A percentile compares a stretch with the other conserved stretches of the same genome.
Evolutionary conservation across 805 yeast species (phyloP).

Genomic region (Teunomyces stri): DNA sequence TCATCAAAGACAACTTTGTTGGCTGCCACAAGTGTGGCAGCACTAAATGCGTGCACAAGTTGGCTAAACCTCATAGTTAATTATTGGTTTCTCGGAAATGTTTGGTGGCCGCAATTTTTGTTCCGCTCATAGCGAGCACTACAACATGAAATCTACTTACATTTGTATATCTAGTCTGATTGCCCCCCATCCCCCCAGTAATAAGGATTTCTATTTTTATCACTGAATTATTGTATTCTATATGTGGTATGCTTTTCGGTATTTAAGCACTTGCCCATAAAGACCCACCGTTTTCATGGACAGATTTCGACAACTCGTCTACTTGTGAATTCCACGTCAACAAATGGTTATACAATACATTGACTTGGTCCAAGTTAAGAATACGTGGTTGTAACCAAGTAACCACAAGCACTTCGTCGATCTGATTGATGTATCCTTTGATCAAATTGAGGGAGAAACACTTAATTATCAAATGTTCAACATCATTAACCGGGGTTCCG

Average conservation of each 20-base stretch:
- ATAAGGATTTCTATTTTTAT: neutral
- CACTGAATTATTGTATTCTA: neutral
- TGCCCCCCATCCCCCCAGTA: too few relatives aligned
- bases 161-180: too few relatives aligned
- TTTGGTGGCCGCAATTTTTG: neutral
- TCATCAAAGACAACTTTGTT: conserved; percentile 50
- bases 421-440: conserved; percentile 90
- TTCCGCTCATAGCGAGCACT: neutral
- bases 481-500: conserved; percentile 66
- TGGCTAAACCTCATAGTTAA: neutral
- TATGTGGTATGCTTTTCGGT: neutral
- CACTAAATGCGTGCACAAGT: neutral
- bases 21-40: conserved; percentile 21
- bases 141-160: neutral
- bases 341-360: conserved; percentile 69
- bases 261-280: conserved; percentile 35
- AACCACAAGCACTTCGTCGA: conserved; percentile 70
- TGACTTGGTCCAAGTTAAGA: conserved; percentile 78
- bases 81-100: neutral
- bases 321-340: conserved; percentile 79
- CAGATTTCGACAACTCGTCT: conserved; percentile 48
- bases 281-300: conserved; percentile 37
- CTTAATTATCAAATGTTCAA: conserved; percentile 89
- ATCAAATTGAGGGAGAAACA: conserved; percentile 81
- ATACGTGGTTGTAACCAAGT: conserved; percentile 97